Percentiles rank a stretch among this genome's conserved stretches.
Conservation (phyloP, 257 asterid genomes). For the Apocynum venetum region DNA sequence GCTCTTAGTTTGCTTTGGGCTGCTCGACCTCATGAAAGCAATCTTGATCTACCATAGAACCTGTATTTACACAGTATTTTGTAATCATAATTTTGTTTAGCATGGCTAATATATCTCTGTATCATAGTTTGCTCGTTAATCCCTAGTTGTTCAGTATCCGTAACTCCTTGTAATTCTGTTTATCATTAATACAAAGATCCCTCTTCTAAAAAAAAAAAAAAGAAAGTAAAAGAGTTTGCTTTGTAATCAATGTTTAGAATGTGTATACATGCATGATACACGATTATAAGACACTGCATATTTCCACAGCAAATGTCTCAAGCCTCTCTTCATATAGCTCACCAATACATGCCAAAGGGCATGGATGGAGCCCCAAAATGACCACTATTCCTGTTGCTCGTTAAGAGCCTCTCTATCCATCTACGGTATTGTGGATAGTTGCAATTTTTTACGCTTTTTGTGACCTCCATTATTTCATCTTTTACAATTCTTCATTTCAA, state of each 20-base stretch:
- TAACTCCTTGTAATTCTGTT: not conserved
- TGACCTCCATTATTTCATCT: too few relatives aligned
- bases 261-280: not conserved
- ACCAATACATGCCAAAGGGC: not conserved
- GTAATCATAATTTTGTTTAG: constrained; percentile 13
- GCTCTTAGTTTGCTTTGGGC: constrained; percentile 79
- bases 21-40: constrained; percentile 52
- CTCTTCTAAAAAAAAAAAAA: not conserved
- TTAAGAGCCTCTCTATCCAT: too few relatives aligned
- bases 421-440: too few relatives aligned
- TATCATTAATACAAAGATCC: not conserved
- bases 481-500: too few relatives aligned
- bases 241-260: constrained; percentile 1
- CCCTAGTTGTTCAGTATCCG: not conserved
- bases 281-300: not conserved
- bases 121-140: not conserved
- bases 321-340: not conserved
- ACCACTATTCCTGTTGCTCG: not conserved
- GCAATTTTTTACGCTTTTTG: too few relatives aligned
- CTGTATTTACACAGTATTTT: constrained; percentile 4
- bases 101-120: not conserved
- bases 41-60: constrained; percentile 2
- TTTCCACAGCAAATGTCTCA: not conserved
- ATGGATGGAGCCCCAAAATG: not conserved
- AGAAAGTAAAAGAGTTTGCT: not conserved